Evolutionary conservation across 169 alveolate genomes (phyloP).

Genomic region (Babesia sp.): DNA sequence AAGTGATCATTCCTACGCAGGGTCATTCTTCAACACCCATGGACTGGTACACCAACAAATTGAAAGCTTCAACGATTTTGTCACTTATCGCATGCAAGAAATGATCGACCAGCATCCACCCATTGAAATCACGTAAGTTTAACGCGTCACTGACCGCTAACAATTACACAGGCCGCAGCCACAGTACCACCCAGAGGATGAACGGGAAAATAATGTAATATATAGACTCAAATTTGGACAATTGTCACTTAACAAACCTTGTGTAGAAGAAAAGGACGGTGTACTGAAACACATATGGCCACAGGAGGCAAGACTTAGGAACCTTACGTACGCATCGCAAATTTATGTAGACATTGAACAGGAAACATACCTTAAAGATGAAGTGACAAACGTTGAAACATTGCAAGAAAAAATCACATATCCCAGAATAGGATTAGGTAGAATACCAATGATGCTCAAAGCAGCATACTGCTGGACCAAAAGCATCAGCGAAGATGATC

Average conservation of each 20-base stretch:
- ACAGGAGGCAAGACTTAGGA: conserved; percentile 95
- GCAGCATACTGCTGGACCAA: conserved; percentile 93
- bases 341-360: conserved; percentile 86
- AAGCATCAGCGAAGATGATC: conserved; percentile 83
- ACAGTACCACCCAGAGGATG: conserved; percentile 86
- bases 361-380: conserved; percentile 78
- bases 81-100: conserved; percentile 92
- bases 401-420: conserved; percentile 76
- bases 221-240: conserved; percentile 91
- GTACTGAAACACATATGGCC: conserved; percentile 90
- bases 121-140: conserved; percentile 80
- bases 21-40: conserved; percentile 79
- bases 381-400: conserved; percentile 71
- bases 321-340: conserved; percentile 87
- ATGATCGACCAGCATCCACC: conserved; percentile 93
- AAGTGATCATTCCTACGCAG: conserved; percentile 29
- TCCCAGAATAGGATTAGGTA: conserved; percentile 90
- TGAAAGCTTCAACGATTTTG: conserved; percentile 94
- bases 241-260: conserved; percentile 90
- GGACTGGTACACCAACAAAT: conserved; percentile 97
- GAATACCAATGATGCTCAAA: conserved; percentile 96
- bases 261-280: conserved; percentile 90
- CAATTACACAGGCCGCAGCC: conserved; percentile 80
- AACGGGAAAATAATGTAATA: conserved; percentile 77
- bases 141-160: not conserved